Base-by-base conservation (phyloP, 2,329 filamentous ascomycete species). In the Colletotrichum ledebouriae region DNA sequence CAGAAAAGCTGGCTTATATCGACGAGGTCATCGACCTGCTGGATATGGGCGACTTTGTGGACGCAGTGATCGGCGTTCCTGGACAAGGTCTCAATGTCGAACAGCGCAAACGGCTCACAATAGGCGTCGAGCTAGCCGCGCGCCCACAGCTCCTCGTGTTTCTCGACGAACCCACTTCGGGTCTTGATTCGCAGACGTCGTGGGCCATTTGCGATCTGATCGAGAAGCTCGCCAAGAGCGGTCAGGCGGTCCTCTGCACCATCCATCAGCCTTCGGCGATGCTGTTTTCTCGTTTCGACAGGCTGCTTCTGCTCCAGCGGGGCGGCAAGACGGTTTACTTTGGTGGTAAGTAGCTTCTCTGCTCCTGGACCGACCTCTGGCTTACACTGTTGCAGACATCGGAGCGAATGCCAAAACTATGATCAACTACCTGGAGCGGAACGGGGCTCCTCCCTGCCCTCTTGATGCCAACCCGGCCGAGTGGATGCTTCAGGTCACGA, bases 81-180 rank as follows among this genome's bases (percentile, higher is more conserved):
- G 90, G 90, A 58, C 89, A 91, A 81, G 76, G 76, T 0, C 69
- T 77, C 2, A 77, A 87, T 68, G 77, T 80, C 0, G 81, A 84
- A 65, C 81, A 84, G 63, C 74, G 81, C 13, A 84, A 84, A 56
- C 86, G 90, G 70, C 81, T 94, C 12, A 94, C 91, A 0, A 94
- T 94, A 66, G 92, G 90, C 73, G 91, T 94, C 2, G 92, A 94
- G 75, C 82, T 94, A 4, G 91, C 90, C 15, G 91, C 91, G 1
- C 91, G 91, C 74, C 92, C 92, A 1, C 85, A 90, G 46, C 80
- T 94, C 3, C 84, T 94, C 56, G 85, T 94, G 15, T 94, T 94
- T 82, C 83, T 94, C 13, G 92, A 94, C 73, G 92, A 94, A 73
- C 92, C 92, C 2, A 94, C 91, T 3, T 93, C 90, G 7, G 92